Conservation (phyloP, 768 basidiomycete genomes). For the Chalciporus chontae region DNA sequence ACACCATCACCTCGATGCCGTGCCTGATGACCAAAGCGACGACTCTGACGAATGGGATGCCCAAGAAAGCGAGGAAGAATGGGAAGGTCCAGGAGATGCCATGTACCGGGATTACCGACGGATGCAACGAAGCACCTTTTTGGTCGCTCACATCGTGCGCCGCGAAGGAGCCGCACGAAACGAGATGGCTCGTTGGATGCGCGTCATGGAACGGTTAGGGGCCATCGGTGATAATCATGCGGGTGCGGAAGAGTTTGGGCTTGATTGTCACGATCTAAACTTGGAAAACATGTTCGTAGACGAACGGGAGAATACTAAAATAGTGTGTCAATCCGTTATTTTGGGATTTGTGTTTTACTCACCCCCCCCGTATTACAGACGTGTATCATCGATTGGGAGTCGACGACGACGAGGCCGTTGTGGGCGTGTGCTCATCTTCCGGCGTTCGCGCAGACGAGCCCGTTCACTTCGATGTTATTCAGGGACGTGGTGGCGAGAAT, state of each 20-base stretch:
- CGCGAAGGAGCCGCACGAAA: constrained; percentile 59
- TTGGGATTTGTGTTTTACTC: not conserved
- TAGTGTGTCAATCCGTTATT: constrained; percentile 49
- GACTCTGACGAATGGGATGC: constrained; percentile 77
- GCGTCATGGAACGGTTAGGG: constrained; percentile 59
- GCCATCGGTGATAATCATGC: constrained; percentile 27
- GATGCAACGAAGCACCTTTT: constrained; percentile 75
- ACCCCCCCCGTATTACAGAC: constrained; percentile 47
- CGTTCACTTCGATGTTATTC: constrained; percentile 70
- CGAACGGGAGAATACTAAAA: constrained; percentile 56
- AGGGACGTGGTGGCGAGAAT: constrained; percentile 58
- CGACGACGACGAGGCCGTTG: constrained; percentile 81
- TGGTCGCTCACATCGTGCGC: constrained; percentile 64
- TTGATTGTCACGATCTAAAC: constrained; percentile 86
- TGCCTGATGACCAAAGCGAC: constrained; percentile 72
- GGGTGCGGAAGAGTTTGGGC: constrained; percentile 58
- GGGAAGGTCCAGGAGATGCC: constrained; percentile 65
- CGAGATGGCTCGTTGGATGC: constrained; percentile 73
- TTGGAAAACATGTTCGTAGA: constrained; percentile 85
- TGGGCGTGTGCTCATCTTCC: constrained; percentile 86
- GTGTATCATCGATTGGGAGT: constrained; percentile 88
- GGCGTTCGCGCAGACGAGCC: constrained; percentile 72
- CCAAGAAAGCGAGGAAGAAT: constrained; percentile 77
- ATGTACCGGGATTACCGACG: constrained; percentile 85
- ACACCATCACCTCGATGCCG: constrained; percentile 63